Base-by-base conservation (phyloP, 148 eudicot genomes). In the Amaranthus palmeri region DNA sequence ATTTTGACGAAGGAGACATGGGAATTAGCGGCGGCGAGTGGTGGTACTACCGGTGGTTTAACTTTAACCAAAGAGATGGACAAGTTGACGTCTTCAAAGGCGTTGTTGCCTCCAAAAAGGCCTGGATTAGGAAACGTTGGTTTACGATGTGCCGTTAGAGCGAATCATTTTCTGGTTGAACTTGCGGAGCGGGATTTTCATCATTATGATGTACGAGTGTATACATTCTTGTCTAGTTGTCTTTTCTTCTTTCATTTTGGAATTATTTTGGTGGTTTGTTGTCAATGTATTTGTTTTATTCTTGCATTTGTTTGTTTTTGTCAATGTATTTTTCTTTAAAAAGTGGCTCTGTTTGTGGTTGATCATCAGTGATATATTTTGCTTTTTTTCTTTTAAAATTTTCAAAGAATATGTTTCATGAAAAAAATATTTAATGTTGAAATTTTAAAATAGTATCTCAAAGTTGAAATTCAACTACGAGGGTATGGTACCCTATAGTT, bases 151-250 rank as follows among this genome's bases (percentile, higher is more conserved):
- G 43, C 72, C 0, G 86, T 90, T 2, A 76, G 77, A 5, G 98
- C 95, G 0, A 93, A 93, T 53, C 96, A 90, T 42, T 90, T 93
- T 14, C 81, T 88, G 0, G 92, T 90, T 13, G 40, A 83, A 3
- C 80, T 87, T 0, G 77, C 84, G 0, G 81, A 87, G 0, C 55
- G 74, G 3, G 95, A 90, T 57, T 76, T 86, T 1, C 71, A 76
- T 44, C 98, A 93, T 25, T 93, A 93, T 40, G 95, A 88, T 77
- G 98, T 92, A 72, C 79, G 85, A 11, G 6, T 4, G 54, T 41
- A 25, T 25, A 25, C 36, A 25, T 25, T 25, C 36, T 25, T n/a
- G n/a, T n/a, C n/a, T 49, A 47, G 6, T 18, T 44, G 44, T 12
- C 44, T 49, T 49, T 59, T 6, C 40, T 55, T 44, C 12, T 41